These are phyloP conservation scores for Streptanthus diversifolius DNA, from an alignment of 345 rosid genomes.

Conservation along the genomic window DNA sequence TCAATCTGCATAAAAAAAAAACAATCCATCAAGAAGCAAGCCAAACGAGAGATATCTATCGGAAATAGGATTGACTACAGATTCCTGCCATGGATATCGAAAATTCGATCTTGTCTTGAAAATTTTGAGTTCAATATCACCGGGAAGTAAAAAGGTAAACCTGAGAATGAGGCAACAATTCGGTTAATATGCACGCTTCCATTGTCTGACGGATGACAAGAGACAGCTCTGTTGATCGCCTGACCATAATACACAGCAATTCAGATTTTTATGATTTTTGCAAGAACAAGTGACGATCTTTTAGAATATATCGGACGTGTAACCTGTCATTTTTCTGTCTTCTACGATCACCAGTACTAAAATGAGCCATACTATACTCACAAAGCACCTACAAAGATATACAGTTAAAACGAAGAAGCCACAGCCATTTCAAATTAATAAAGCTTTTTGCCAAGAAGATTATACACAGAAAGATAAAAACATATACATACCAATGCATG, in stretches of 20 bases:
- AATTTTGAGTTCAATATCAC: background rate
- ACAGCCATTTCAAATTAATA: background rate
- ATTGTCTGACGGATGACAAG: constrained; percentile 89
- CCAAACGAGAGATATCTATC: background rate
- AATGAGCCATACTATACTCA: constrained; percentile 95
- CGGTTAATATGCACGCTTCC: constrained; percentile 87
- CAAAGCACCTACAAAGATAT: constrained; percentile 57
- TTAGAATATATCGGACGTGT: background rate
- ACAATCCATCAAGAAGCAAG: background rate
- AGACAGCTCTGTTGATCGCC: constrained; percentile 96
- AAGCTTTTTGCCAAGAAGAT: background rate
- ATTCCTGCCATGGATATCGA: background rate
- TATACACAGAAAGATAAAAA: background rate
- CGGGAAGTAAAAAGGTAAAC: constrained; percentile 27
- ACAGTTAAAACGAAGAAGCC: background rate
- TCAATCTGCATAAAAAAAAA: constrained; percentile 60
- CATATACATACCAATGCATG: constrained; percentile 58
- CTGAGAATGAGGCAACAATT: constrained; percentile 92
- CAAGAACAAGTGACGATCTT: constrained; percentile 1
- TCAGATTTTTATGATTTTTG: background rate
- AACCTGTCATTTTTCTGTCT: constrained; percentile 88
- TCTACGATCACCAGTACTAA: constrained; percentile 89
- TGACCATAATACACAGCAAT: constrained; percentile 24
- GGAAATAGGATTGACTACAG: too few species aligned
- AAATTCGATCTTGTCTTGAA: background rate